phyloP scores from a whole-genome alignment of 306 rosid species.

The Prunus fruticosa region DNA sequence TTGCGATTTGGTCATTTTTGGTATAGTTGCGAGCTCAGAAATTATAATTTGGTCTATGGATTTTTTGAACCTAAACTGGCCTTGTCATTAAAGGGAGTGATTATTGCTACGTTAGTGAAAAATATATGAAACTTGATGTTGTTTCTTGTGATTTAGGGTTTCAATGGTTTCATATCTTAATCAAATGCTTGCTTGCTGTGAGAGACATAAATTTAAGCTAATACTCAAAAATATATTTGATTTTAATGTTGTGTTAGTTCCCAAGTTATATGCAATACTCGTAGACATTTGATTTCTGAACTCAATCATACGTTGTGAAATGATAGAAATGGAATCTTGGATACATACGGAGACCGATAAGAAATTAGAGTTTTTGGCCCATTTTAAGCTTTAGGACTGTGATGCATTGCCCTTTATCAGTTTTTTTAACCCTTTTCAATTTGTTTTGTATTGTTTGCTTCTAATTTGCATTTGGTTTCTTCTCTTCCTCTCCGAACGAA shows the following conservation, averaged over 20 bases:
- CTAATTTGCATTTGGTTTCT: background rate
- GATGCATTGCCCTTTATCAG: background rate
- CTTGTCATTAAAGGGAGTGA: background rate
- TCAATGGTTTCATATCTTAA: background rate
- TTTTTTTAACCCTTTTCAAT: background rate
- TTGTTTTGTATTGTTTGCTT: background rate
- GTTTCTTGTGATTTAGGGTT: background rate
- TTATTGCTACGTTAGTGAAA: background rate
- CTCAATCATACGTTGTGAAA: background rate
- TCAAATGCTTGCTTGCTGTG: background rate
- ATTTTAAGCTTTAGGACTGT: background rate
- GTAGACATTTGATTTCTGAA: background rate
- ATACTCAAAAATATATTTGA: background rate
- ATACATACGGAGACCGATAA: background rate
- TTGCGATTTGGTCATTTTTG: background rate
- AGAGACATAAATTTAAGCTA: background rate
- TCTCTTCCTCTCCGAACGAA: background rate
- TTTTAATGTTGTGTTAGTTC: background rate
- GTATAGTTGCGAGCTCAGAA: background rate
- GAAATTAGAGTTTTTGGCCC: background rate
- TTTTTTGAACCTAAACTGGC: background rate
- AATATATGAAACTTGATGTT: background rate
- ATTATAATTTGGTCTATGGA: background rate
- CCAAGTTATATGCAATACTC: background rate
- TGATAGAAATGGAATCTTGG: background rate